phyloP scores from a whole-genome alignment of 73 alveolate genomes.

The Symbiodinium natans region DNA sequence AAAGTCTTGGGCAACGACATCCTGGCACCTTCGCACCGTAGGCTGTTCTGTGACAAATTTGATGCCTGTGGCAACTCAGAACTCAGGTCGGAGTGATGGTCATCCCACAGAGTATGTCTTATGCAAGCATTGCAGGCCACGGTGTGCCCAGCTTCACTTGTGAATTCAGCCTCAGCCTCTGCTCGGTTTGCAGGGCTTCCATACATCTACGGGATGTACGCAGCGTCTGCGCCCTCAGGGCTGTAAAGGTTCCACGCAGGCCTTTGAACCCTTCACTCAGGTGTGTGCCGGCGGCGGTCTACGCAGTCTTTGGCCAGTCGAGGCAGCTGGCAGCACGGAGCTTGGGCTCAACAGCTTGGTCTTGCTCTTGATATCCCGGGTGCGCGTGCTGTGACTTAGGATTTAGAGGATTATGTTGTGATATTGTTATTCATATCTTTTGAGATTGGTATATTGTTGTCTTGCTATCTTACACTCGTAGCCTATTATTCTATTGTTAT shows the following conservation, averaged over 20 bases:
- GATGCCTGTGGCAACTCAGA: too few relatives aligned
- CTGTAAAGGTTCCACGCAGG: background rate
- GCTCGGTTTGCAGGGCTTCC: slow-evolving; percentile 48
- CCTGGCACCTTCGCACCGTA: too few relatives aligned
- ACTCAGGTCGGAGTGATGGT: slow-evolving; percentile 89
- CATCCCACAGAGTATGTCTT: slow-evolving; percentile 93
- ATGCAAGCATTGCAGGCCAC: slow-evolving; percentile 77
- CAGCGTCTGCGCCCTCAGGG: slow-evolving; percentile 24
- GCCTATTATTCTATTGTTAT: background rate
- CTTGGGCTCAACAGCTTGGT: background rate
- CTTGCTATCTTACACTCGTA: background rate
- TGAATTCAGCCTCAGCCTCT: too few relatives aligned
- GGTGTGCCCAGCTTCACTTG: background rate
- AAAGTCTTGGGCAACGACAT: too few relatives aligned
- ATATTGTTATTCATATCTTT: background rate
- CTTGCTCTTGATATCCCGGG: too few relatives aligned
- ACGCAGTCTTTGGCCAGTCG: slow-evolving; percentile 80
- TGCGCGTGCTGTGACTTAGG: too few relatives aligned
- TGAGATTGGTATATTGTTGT: background rate
- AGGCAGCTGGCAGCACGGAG: slow-evolving; percentile 77
- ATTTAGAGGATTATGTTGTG: background rate
- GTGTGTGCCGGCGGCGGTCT: slow-evolving; percentile 89
- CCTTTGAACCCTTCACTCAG: background rate
- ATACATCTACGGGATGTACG: slow-evolving; percentile 74
- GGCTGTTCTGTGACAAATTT: too few relatives aligned